Percentiles rank a stretch among this genome's conserved stretches.
Conservation (phyloP, 2,329 filamentous ascomycete genomes). For the Xylaria sp. region DNA sequence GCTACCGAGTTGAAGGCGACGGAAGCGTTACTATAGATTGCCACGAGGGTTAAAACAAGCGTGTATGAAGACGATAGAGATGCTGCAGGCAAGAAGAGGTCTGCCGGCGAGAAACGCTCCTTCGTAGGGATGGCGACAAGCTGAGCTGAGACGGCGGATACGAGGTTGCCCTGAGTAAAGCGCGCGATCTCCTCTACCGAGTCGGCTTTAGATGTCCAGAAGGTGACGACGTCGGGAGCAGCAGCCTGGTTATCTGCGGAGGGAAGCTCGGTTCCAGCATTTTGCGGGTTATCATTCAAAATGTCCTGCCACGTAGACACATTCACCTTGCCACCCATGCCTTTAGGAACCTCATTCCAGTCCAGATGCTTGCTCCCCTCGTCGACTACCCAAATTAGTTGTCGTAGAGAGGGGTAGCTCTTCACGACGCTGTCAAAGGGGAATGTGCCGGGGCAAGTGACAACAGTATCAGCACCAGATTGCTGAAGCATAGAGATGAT, state of each 20-base stretch:
- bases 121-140: constrained; percentile 77
- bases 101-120: constrained; percentile 77
- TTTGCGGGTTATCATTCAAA: constrained; percentile 72
- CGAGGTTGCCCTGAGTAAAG: constrained; percentile 85
- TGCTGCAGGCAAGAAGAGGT: constrained; percentile 87
- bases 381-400: constrained; percentile 93
- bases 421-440: constrained; percentile 79
- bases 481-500: constrained; percentile 77
- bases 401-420: constrained; percentile 74
- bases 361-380: constrained; percentile 91
- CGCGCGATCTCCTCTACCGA: constrained; percentile 76
- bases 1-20: constrained; percentile 91
- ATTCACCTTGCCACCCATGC: constrained; percentile 77
- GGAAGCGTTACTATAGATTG: constrained; percentile 85
- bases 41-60: constrained; percentile 80
- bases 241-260: constrained; percentile 64
- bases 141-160: constrained; percentile 84
- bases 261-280: constrained; percentile 71
- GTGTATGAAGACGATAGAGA: constrained; percentile 82
- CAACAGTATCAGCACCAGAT: constrained; percentile 80
- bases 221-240: constrained; percentile 68
- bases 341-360: constrained; percentile 88
- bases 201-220: constrained; percentile 69
- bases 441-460: constrained; percentile 87
- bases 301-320: constrained; percentile 96